Conservation (phyloP, 2,329 filamentous ascomycete species). For the Onygenales sp. region DNA sequence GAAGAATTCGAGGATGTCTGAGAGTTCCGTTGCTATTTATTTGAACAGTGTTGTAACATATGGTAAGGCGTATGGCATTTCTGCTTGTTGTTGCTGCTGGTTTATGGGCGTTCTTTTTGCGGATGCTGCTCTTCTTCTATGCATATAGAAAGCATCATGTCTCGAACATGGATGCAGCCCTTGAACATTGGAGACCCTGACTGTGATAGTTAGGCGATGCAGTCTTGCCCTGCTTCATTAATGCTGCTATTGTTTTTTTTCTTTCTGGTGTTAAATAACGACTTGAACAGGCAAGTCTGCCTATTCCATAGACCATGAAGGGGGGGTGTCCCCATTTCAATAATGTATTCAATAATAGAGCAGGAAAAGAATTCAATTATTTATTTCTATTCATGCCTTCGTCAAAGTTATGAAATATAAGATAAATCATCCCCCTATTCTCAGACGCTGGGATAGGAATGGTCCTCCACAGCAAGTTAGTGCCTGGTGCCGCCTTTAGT, state of each 20-base stretch:
- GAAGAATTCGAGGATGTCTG: slow-evolving; percentile 37
- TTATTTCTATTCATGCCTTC: background rate
- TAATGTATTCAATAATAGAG: background rate
- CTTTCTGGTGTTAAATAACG: no score
- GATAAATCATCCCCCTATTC: no score
- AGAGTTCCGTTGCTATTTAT: background rate
- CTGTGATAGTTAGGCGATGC: no score
- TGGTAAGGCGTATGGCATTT: background rate
- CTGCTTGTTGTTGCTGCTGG: background rate
- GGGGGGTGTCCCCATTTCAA: background rate
- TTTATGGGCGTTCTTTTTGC: background rate
- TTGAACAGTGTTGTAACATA: background rate
- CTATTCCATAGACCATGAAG: no score
- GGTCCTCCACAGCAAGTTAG: no score
- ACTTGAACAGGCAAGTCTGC: no score
- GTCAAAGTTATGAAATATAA: background rate
- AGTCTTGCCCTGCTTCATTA: no score
- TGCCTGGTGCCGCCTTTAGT: no score
- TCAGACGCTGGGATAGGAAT: no score
- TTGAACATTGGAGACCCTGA: no score
- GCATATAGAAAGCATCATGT: background rate
- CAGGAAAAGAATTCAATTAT: background rate
- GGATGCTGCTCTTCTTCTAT: background rate
- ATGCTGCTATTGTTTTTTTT: no score
- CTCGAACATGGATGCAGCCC: no score